Evolutionary conservation across 306 rosid species (phyloP).

Genomic region (Lagenaria siceraria): DNA sequence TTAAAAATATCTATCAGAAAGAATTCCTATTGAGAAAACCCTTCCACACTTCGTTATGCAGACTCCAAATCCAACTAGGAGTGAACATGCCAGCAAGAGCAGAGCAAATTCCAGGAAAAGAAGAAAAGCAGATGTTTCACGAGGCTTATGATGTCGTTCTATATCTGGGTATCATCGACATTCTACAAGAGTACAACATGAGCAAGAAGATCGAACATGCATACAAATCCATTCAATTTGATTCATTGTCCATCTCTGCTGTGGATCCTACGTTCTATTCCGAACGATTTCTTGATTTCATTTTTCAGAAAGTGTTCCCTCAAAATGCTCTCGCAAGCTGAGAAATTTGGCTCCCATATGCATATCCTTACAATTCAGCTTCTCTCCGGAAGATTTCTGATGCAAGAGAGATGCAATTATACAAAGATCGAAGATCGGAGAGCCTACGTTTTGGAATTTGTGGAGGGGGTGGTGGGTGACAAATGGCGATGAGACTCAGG

Average conservation of each 20-base stretch:
- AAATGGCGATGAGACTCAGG: neutral
- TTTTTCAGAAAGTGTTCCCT: conserved; percentile 74
- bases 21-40: neutral
- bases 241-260: conserved; percentile 80
- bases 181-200: conserved; percentile 88
- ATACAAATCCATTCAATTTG: conserved; percentile 77
- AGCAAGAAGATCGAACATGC: conserved; percentile 86
- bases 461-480: neutral
- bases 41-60: conserved; percentile 16
- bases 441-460: neutral
- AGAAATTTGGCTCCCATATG: conserved; percentile 10
- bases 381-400: neutral
- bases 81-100: conserved; percentile 99
- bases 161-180: conserved; percentile 88
- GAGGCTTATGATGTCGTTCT: conserved; percentile 86
- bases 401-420: neutral
- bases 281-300: conserved; percentile 78
- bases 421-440: neutral
- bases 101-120: conserved; percentile 58
- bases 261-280: conserved; percentile 93
- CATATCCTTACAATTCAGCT: neutral
- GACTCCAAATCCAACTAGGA: conserved; percentile 96
- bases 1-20: neutral
- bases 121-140: conserved; percentile 49
- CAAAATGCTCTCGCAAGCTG: conserved; percentile 29